Base-by-base conservation (phyloP, 2,329 filamentous ascomycete genomes). In the Xylaria sp. region DNA sequence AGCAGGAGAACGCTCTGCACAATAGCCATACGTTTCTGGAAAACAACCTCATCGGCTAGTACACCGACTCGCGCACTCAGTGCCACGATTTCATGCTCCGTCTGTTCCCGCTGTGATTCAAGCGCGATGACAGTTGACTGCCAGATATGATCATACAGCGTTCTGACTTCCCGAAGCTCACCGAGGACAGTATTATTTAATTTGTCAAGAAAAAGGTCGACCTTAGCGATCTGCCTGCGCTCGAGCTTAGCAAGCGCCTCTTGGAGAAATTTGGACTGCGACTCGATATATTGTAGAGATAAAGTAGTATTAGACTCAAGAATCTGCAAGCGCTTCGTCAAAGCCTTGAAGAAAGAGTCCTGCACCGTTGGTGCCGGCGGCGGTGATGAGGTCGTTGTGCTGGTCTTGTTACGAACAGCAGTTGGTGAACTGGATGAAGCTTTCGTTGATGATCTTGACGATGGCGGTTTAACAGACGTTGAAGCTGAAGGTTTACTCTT, bases 341-440 rank as follows among this genome's bases (percentile, higher is more conserved):
- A 91, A 3, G 94, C 93, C 79, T 98, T 98, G 86, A 98, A 99
- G 81, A 99, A 98, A 1, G 93, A 96, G 78, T 99, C 96, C 79
- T 99, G 96, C 0, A 97, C 96, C 0, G 94, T 94, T 1, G 95
- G 94, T 0, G 90, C 88, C 1, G 91, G 81, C 1, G 86, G 80
- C 8, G 85, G 78, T 1, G 84, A 76, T 9, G 84, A 81, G 29
- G 81, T 73, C 29, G 81, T 72, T 58, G 79, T 83, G 75, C 73
- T 82, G 65, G 80, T 82, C 69, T 79, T 79, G 76, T 77, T 80
- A 63, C 77, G 80, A 23, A 74, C 68, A 9, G 73, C 69, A 8
- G 78, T 74, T 37, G 75, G 70, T 32, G 76, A 70, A 35, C 73
- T 71, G n/a, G 72, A 66, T 5, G 75, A 42, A 10, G 68, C 25